Evolutionary conservation across 169 alveolate species (phyloP).

Genomic region (Plasmodium coatneyi): DNA sequence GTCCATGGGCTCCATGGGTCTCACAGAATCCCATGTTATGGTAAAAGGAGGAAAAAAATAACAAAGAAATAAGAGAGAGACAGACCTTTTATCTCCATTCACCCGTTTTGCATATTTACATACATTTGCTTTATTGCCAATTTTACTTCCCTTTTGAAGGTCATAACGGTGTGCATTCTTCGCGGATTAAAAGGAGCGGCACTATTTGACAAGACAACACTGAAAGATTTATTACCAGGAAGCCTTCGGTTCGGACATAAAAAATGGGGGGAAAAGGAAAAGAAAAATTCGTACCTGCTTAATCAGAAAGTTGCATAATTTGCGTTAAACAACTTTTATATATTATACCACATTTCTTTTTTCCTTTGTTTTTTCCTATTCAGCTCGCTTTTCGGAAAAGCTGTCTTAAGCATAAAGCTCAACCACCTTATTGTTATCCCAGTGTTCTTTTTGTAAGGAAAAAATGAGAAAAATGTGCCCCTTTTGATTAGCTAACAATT

Average conservation of each 20-base stretch:
- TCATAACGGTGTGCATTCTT: constrained; percentile 28
- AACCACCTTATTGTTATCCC: background rate
- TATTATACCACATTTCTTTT: background rate
- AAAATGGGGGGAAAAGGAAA: background rate
- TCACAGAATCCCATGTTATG: constrained; percentile 25
- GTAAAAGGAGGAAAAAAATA: constrained; percentile 15
- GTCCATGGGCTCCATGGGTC: constrained; percentile 30
- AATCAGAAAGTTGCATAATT: background rate
- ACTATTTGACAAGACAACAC: background rate
- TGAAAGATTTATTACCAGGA: constrained; percentile 31
- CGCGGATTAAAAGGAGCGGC: constrained; percentile 63
- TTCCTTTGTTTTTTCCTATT: constrained; percentile 3
- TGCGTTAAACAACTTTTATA: background rate
- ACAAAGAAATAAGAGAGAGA: background rate
- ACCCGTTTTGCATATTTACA: background rate
- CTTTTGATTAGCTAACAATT: background rate
- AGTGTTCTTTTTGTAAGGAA: constrained; percentile 27
- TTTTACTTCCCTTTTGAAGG: constrained; percentile 31
- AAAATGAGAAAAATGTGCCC: background rate
- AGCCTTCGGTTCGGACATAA: constrained; percentile 9
- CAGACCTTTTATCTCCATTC: background rate
- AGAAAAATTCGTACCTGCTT: background rate
- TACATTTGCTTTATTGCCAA: background rate
- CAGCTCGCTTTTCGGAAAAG: constrained; percentile 10
- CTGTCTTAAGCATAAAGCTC: constrained; percentile 12